phyloP scores from a whole-genome alignment of 768 basidiomycete genomes.

The Gyrodon lividus region DNA sequence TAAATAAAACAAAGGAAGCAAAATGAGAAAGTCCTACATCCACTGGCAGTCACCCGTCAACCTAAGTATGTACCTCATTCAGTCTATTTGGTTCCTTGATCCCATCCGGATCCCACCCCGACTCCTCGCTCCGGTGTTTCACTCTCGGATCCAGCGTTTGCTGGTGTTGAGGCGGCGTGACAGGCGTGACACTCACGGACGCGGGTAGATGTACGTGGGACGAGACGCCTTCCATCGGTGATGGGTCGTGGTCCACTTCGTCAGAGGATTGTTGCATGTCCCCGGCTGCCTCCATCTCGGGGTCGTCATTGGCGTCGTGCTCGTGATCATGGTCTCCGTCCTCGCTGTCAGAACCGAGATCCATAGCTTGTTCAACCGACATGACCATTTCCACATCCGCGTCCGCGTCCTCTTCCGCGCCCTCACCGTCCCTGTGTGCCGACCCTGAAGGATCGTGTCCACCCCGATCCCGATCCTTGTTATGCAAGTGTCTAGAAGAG shows the following conservation, averaged over 20 bases:
- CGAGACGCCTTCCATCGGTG: slow-evolving; percentile 34
- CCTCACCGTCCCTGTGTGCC: slow-evolving; percentile 8
- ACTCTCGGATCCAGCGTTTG: slow-evolving; percentile 28
- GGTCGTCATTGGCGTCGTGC: slow-evolving; percentile 15
- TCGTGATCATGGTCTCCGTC: slow-evolving; percentile 18
- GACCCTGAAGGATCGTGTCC: slow-evolving; percentile 13
- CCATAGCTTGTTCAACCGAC: slow-evolving; percentile 47
- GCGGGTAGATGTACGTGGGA: slow-evolving; percentile 24
- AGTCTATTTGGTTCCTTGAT: slow-evolving; percentile 15
- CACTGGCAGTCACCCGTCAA: neutral
- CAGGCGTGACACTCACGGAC: slow-evolving; percentile 31
- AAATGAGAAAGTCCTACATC: too few relatives aligned
- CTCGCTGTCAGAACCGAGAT: slow-evolving; percentile 39
- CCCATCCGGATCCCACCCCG: slow-evolving; percentile 25
- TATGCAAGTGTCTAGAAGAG: slow-evolving; percentile 17
- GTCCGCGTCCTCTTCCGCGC: slow-evolving; percentile 15
- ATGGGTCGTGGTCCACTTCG: slow-evolving; percentile 28
- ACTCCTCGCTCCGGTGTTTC: slow-evolving; percentile 31
- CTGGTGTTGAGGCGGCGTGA: slow-evolving; percentile 27
- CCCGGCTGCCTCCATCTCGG: slow-evolving; percentile 14
- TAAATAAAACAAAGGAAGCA: slow-evolving; percentile 1
- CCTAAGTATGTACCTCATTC: slow-evolving; percentile 18
- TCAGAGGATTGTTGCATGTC: slow-evolving; percentile 30
- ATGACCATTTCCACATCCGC: slow-evolving; percentile 33
- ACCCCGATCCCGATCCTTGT: slow-evolving; percentile 5